A percentile compares a stretch with the other conserved stretches of the same genome.
These are phyloP conservation scores for Eustoma russellianum DNA, from an alignment of 257 asterid species.

Conservation along the genomic window DNA sequence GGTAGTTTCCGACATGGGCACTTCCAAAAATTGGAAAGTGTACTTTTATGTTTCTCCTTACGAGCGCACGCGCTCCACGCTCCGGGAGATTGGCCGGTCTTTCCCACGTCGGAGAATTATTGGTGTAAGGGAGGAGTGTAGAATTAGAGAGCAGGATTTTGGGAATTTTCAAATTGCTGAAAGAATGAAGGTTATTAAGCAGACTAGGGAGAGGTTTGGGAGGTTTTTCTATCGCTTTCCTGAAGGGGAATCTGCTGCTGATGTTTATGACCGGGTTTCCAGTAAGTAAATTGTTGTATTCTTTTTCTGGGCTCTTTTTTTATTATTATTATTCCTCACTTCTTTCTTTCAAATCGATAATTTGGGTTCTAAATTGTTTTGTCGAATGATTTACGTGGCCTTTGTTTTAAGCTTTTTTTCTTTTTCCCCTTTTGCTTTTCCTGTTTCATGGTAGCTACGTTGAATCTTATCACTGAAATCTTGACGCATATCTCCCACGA, in stretches of 20 bases:
- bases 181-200: conserved; percentile 71
- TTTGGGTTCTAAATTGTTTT: no score
- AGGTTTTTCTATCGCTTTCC: conserved; percentile 88
- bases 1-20: conserved; percentile 43
- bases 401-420: no score
- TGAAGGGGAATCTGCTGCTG: conserved; percentile 93
- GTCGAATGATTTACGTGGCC: no score
- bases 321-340: no score
- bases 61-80: conserved; percentile 69
- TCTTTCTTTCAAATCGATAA: no score
- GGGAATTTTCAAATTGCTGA: conserved; percentile 92
- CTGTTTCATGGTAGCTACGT: no score
- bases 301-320: no score
- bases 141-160: conserved; percentile 89
- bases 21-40: conserved; percentile 48
- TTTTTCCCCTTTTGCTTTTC: no score
- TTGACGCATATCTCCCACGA: no score
- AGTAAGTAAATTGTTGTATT: conserved; percentile 29
- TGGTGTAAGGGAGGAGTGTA: conserved; percentile 86
- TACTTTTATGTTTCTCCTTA: conserved; percentile 89
- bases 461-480: no score
- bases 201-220: conserved; percentile 78
- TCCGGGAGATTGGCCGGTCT: conserved; percentile 67
- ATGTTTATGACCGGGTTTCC: conserved; percentile 85
- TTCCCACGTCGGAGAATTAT: conserved; percentile 51